These are phyloP conservation scores for Fonsecaea erecta DNA, from an alignment of 2,329 filamentous ascomycete species.

Conservation along the genomic window DNA sequence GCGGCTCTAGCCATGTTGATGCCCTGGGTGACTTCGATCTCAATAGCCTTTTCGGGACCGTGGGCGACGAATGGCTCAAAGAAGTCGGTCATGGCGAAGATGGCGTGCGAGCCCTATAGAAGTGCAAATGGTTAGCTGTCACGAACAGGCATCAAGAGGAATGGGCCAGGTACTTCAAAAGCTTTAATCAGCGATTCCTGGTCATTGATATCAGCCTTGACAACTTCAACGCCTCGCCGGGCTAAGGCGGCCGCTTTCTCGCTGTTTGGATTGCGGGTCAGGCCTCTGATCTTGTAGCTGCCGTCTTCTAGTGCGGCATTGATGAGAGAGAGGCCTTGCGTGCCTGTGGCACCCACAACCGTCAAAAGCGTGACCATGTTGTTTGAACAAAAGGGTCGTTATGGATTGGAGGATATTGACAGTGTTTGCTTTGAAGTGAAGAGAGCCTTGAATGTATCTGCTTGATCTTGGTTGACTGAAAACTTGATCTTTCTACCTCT, in stretches of 20 bases:
- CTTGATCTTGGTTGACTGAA: background rate
- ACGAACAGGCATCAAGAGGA: background rate
- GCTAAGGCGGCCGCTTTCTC: slow-evolving; percentile 33
- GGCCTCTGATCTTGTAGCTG: slow-evolving; percentile 39
- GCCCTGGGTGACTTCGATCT: slow-evolving; percentile 48
- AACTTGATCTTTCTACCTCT: background rate
- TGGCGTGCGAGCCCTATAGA: slow-evolving; percentile 25
- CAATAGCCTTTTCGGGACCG: slow-evolving; percentile 43
- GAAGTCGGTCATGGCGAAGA: slow-evolving; percentile 52
- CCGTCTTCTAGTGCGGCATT: slow-evolving; percentile 23
- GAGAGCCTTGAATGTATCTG: background rate
- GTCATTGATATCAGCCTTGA: slow-evolving; percentile 29
- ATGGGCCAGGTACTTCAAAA: slow-evolving; percentile 14
- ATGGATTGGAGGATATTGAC: background rate
- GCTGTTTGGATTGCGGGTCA: slow-evolving; percentile 42
- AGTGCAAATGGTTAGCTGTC: background rate
- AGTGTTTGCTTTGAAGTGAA: background rate
- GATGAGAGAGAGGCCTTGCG: slow-evolving; percentile 46
- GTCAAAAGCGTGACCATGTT: slow-evolving; percentile 25
- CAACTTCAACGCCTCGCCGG: slow-evolving; percentile 26
- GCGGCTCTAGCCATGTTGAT: slow-evolving; percentile 52
- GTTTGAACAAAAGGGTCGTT: background rate
- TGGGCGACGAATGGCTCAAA: slow-evolving; percentile 44
- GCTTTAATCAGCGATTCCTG: slow-evolving; percentile 23
- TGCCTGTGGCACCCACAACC: slow-evolving; percentile 46